Percentiles rank a stretch among this genome's conserved stretches.
Conservation (phyloP, 371 early-diverging fungal genomes). For the Actinomortierella wolfii region DNA sequence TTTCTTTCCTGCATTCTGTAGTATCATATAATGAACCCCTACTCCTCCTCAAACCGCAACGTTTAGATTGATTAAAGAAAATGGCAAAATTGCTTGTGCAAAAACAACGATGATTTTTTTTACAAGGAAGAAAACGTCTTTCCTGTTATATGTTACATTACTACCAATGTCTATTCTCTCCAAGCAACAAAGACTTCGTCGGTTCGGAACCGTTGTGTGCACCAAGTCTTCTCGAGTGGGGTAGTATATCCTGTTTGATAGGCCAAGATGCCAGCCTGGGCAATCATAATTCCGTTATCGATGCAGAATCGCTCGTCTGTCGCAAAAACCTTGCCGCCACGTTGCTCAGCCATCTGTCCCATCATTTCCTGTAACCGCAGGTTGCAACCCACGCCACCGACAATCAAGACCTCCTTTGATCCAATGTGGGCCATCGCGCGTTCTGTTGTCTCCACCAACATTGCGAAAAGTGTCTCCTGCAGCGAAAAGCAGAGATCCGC, state of each 20-base stretch:
- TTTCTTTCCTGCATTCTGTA: no score
- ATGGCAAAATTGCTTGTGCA: no score
- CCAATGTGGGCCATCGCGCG: slow-evolving; percentile 99
- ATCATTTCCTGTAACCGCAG: slow-evolving; percentile 98
- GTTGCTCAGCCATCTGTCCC: slow-evolving; percentile 92
- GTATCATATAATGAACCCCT: no score
- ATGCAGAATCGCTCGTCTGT: slow-evolving; percentile 99
- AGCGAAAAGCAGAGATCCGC: slow-evolving; percentile 97
- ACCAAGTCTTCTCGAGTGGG: slow-evolving; percentile 82
- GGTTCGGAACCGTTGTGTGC: slow-evolving; percentile 93
- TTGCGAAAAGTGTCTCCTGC: slow-evolving; percentile 99
- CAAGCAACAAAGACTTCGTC: slow-evolving; percentile 49
- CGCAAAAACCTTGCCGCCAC: slow-evolving; percentile 91
- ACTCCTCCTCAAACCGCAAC: no score
- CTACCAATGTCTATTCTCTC: slow-evolving; percentile 75
- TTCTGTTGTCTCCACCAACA: slow-evolving; percentile 99
- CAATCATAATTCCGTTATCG: slow-evolving; percentile 99
- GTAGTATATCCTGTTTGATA: slow-evolving; percentile 76
- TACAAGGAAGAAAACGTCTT: no score
- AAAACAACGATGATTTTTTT: no score
- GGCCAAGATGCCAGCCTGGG: slow-evolving; percentile 93
- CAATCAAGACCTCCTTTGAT: slow-evolving; percentile 93
- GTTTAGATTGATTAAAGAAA: no score
- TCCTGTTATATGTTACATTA: no score
- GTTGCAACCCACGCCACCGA: slow-evolving; percentile 99